These are phyloP conservation scores for Fomitopsis pulvina DNA, from an alignment of 768 basidiomycete species.

Conservation along the genomic window DNA sequence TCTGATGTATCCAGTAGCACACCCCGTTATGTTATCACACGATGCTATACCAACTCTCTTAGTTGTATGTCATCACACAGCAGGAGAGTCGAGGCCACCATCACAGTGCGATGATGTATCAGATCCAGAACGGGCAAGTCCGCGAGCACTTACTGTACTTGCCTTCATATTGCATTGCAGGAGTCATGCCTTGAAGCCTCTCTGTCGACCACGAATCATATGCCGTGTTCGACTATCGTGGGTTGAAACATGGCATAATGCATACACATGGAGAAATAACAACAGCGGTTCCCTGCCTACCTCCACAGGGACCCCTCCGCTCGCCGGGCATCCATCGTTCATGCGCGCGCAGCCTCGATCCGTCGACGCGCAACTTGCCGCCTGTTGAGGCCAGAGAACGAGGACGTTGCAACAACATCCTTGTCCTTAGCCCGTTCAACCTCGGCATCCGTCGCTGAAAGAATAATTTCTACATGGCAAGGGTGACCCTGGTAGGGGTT, in stretches of 20 bases:
- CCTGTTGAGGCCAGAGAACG: constrained; percentile 70
- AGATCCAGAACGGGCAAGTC: background rate
- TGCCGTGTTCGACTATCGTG: constrained; percentile 1
- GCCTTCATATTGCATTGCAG: too few relatives aligned
- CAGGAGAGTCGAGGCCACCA: too few relatives aligned
- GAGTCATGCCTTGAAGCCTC: too few relatives aligned
- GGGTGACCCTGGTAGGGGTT: constrained; percentile 99
- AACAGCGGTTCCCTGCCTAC: constrained; percentile 12
- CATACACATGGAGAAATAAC: constrained; percentile 24
- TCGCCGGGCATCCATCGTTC: constrained; percentile 4
- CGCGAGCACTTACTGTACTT: background rate
- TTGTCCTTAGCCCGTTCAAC: constrained; percentile 93
- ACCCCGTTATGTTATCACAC: background rate
- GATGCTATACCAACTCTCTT: too few relatives aligned
- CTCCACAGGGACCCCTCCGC: constrained; percentile 6
- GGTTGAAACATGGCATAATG: constrained; percentile 23
- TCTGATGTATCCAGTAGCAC: background rate
- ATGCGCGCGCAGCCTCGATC: constrained; percentile 69
- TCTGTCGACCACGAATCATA: too few relatives aligned
- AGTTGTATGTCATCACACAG: too few relatives aligned
- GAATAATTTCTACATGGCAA: constrained; percentile 93
- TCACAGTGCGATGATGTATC: too few relatives aligned
- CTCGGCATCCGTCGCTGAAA: constrained; percentile 69
- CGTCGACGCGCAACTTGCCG: constrained; percentile 83
- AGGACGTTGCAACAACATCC: constrained; percentile 38